Conservation (phyloP, 2,329 filamentous ascomycete genomes). For the Stylonectria norvegica region DNA sequence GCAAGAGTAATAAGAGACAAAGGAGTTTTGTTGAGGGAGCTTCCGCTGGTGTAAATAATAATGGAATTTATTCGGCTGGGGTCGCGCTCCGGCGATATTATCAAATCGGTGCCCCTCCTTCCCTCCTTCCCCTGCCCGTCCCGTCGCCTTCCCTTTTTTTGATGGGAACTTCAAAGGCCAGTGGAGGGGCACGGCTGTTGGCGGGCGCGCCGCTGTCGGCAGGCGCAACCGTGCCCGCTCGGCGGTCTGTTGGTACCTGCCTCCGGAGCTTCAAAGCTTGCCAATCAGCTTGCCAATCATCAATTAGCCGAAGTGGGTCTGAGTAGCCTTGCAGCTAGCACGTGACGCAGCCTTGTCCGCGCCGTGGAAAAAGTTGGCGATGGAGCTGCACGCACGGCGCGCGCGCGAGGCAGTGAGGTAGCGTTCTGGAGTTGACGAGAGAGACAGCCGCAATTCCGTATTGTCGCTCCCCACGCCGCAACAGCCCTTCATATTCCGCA, state of each 20-base stretch:
- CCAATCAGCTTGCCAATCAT: background rate
- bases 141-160: background rate
- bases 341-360: slow-evolving; percentile 22
- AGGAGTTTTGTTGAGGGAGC: slow-evolving; percentile 11
- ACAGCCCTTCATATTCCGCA: slow-evolving; percentile 12
- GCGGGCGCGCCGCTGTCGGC: slow-evolving; percentile 25
- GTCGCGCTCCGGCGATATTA: background rate
- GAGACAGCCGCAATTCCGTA: slow-evolving; percentile 16
- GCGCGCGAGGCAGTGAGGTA: slow-evolving; percentile 20
- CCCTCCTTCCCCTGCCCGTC: background rate
- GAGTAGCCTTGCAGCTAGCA: slow-evolving; percentile 16
- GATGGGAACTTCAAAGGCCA: slow-evolving; percentile 4
- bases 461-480: slow-evolving; percentile 18
- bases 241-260: slow-evolving; percentile 17
- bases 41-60: slow-evolving; percentile 1
- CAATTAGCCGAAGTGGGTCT: background rate
- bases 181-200: slow-evolving; percentile 25
- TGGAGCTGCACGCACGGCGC: slow-evolving; percentile 14
- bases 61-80: background rate
- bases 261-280: background rate
- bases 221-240: slow-evolving; percentile 8
- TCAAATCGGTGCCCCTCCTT: slow-evolving; percentile 7
- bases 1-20: slow-evolving; percentile 7
- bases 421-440: slow-evolving; percentile 21
- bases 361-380: slow-evolving; percentile 29